These are phyloP conservation scores for Lignosus rhinocerotis DNA, from an alignment of 1,284 basidiomycete genomes.

Conservation along the genomic window DNA sequence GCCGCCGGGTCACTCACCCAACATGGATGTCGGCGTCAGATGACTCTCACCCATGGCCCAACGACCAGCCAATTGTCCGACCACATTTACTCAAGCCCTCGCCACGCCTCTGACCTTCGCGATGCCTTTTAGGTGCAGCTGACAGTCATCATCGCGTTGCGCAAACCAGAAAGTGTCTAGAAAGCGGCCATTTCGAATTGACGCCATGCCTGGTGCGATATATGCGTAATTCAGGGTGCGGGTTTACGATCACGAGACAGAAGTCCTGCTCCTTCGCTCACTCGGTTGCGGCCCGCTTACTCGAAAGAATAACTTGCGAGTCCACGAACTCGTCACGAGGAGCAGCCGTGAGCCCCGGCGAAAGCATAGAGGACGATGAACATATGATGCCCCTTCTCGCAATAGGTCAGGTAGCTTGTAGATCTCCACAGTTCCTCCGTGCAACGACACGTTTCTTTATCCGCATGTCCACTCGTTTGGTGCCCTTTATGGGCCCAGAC, in stretches of 20 bases:
- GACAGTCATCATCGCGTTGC: not conserved
- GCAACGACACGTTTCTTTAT: not conserved
- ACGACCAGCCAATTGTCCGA: not conserved
- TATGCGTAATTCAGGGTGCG: not conserved
- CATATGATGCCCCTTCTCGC: conserved; percentile 10
- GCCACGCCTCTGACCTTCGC: not conserved
- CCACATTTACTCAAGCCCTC: not conserved
- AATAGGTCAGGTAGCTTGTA: conserved; percentile 7
- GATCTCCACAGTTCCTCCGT: conserved; percentile 16
- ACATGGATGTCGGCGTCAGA: conserved; percentile 3
- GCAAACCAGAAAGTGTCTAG: not conserved
- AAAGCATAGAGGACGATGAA: conserved; percentile 3
- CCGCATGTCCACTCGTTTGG: not conserved
- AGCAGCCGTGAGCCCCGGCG: conserved; percentile 1
- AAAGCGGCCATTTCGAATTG: not conserved
- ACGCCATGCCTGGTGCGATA: too few species aligned
- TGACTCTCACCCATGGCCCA: conserved; percentile 1
- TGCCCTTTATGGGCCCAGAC: not conserved
- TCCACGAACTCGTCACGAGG: conserved; percentile 11
- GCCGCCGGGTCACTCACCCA: conserved; percentile 11
- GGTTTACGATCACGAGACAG: conserved; percentile 1
- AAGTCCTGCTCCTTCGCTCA: not conserved
- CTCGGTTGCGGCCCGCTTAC: conserved; percentile 7
- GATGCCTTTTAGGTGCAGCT: conserved; percentile 2
- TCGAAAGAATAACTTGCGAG: not conserved